A percentile compares a stretch with the other conserved stretches of the same genome.
Evolutionary conservation across 176 grass and related monocot species (phyloP).

Genomic region (Elymus sibiricus): DNA sequence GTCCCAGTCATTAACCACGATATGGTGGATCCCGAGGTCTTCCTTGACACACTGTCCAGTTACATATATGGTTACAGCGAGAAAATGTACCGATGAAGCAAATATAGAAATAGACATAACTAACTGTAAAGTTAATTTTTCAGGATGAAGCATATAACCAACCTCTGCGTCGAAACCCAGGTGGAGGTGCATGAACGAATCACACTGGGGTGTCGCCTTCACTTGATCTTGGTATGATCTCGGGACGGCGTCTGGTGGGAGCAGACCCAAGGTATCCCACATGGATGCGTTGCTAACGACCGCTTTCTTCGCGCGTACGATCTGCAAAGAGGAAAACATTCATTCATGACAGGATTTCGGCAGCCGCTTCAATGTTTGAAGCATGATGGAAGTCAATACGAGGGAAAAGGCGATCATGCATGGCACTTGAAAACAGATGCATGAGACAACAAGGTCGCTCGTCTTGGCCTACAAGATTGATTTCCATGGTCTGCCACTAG

Average conservation of each 20-base stretch:
- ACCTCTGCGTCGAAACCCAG: slow-evolving; percentile 81
- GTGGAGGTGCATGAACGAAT: slow-evolving; percentile 97
- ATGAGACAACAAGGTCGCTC: slow-evolving; percentile 21
- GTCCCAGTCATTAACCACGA: slow-evolving; percentile 86
- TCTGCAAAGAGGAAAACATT: slow-evolving; percentile 46
- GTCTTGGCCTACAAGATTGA: slow-evolving; percentile 37
- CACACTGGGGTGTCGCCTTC: slow-evolving; percentile 84
- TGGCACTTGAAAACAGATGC: slow-evolving; percentile 16
- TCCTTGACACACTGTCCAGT: slow-evolving; percentile 60
- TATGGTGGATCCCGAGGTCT: slow-evolving; percentile 93
- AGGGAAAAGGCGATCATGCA: slow-evolving; percentile 28
- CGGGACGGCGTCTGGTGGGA: slow-evolving; percentile 65
- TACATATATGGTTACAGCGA: not conserved
- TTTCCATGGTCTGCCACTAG: slow-evolving; percentile 47
- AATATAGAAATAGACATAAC: not conserved
- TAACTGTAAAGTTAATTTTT: not conserved
- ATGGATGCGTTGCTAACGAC: slow-evolving; percentile 92
- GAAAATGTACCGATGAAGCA: not conserved
- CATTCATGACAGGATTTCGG: slow-evolving; percentile 31
- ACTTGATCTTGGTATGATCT: slow-evolving; percentile 65
- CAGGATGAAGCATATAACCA: slow-evolving; percentile 11
- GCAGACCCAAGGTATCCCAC: slow-evolving; percentile 87
- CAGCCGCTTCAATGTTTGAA: slow-evolving; percentile 15
- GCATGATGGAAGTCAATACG: slow-evolving; percentile 14
- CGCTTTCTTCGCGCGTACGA: slow-evolving; percentile 87